Base-by-base conservation (phyloP, 2,329 filamentous ascomycete genomes). In the Didymosphaeria variabile region DNA sequence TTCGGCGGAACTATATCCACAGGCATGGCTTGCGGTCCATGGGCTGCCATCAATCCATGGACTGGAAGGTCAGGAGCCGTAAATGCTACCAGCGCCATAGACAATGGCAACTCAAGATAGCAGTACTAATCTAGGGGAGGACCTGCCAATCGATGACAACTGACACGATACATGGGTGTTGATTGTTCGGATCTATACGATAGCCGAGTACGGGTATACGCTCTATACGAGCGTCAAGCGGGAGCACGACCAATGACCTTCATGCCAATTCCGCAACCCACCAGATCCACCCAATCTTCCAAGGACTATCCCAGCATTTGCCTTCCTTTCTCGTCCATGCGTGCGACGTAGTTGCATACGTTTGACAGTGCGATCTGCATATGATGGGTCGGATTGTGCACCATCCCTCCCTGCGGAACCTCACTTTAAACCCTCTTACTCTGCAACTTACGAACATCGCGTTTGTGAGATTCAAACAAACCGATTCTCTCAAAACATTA, bases 191-290 rank as follows among this genome's bases (percentile, higher is more conserved):
- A 15, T 21, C 6, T 46, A 46, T 46, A 46, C 44, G 44, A 46
- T 46, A 46, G 44, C 44, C 44, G 44, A 46, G 19, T 46, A 46
- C 44, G 44, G 17, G 40, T 44, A 44, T 26, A 26, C 44, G 44
- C 21, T 46, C 44, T 46, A 46, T 46, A 46, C 44, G 44, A 7
- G 5, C 10, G 23, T 7, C 12, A 46, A 46, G 8, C 8, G 17
- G 15, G 8, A n/a, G 8, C 38, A 19, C 21, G 7, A 19, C 38
- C 38, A 40, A 40, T 40, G 38, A 9, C 38, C 5, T 40, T 40
- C 13, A n/a, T 5, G 7, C 17, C 38, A n/a, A 19, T 8, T n/a
- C 38, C 5, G 38, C 17, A 40, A 40, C 15, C 38, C 5, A 40
- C 17, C 36, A 17, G 17, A 40, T 17, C 17, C 12, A 17, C 34